Percentiles rank a stretch among this genome's conserved stretches.
Conservation (phyloP, 2,329 filamentous ascomycete genomes). For the Daldinia sp. region DNA sequence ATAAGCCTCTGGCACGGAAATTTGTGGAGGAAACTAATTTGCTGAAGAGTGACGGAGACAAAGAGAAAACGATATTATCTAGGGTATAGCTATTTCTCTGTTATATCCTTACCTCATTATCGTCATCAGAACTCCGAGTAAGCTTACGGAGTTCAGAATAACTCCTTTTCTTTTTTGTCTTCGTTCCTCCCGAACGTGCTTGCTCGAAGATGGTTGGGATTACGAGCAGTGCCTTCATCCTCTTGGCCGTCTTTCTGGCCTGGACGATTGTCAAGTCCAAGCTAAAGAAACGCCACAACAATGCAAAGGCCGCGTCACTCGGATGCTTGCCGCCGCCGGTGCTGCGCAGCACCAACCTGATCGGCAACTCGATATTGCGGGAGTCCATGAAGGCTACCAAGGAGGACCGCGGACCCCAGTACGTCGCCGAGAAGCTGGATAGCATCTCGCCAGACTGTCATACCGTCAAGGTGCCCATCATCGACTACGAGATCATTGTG, state of each 20-base stretch:
- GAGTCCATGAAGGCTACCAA: conserved; percentile 53
- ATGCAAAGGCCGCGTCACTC: conserved; percentile 46
- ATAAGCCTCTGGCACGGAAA: background rate
- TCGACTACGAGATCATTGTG: conserved; percentile 55
- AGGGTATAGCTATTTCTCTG: background rate
- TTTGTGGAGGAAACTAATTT: conserved; percentile 3
- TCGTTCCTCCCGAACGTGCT: background rate
- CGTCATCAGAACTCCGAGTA: background rate
- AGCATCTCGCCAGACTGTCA: conserved; percentile 48
- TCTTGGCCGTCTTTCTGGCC: conserved; percentile 37
- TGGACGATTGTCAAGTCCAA: conserved; percentile 47
- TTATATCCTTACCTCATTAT: conserved; percentile 8
- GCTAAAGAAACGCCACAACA: conserved; percentile 45
- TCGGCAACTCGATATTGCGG: conserved; percentile 50
- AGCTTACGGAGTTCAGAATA: background rate
- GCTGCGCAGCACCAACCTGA: conserved; percentile 50
- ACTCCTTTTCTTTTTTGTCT: conserved; percentile 9
- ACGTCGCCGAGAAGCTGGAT: conserved; percentile 51
- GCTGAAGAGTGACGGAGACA: conserved; percentile 1
- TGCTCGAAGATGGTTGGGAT: conserved; percentile 36
- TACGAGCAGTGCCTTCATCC: conserved; percentile 28
- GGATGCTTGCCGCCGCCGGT: conserved; percentile 51
- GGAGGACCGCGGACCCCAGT: conserved; percentile 53
- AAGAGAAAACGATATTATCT: background rate
- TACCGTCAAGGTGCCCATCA: conserved; percentile 53